Evolutionary conservation across 2,329 filamentous ascomycete genomes (phyloP), one percentile per base, ranked within the genome.

Genomic region (Alternaria conjuncta): DNA sequence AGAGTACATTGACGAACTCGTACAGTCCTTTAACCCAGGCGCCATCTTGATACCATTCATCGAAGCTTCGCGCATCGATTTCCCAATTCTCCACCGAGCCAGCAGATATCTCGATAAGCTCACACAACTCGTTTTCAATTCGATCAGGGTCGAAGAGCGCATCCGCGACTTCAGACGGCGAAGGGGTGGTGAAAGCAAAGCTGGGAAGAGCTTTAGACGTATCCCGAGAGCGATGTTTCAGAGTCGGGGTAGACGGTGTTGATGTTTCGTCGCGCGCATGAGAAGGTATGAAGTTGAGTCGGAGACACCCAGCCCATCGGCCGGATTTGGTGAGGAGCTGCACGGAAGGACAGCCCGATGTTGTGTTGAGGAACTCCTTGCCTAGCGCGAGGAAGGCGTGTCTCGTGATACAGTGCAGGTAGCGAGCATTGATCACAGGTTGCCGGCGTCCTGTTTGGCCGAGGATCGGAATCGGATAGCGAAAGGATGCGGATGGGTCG

Each of bases 1-100:
- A 74, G 2, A 75, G 47, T 3, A 74, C 70, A 57, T 72, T 72
- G 30, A 63, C 60, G 57, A 69, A 70, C 41, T 67, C 57, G 36
- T 71, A 72, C 6, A 32, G 28, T 13, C 12, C 28, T 13, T 13
- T 4, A 13, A 32, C 3, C 28, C 28, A 32, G 28, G 1, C 12
- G 28, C 12, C 3, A 7, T 32, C 28, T 32, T 41, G n/a, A 9
- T 58, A 55, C 65, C 62, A 70, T 46, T 65, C 63, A 46, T 65
- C 60, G 6, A 70, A 68, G 44, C 59, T 68, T 15, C 60, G 46
- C 28, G 65, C 54, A 41, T 70, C 66, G 30, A 64, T 56, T 4
- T 45, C 50, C 26, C 64, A 60, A 36, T 70, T 55, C 15, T 64
- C 23, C 1, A 69, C 66, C 11, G 49, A 62, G 1, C 68, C 68